phyloP scores from a whole-genome alignment of 306 rosid genomes.

The Alnus glutinosa region DNA sequence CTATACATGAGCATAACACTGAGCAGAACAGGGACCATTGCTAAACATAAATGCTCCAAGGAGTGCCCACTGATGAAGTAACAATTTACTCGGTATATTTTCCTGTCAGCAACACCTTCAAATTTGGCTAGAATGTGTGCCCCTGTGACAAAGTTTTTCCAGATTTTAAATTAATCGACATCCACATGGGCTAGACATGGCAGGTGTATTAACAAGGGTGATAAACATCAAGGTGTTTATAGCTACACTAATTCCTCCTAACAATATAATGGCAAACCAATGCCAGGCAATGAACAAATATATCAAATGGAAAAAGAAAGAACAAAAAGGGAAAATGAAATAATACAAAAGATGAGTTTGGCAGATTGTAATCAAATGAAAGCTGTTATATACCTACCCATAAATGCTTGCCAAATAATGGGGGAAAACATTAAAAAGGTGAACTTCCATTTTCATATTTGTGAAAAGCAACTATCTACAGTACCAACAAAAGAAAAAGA shows the following conservation, averaged over 20 bases:
- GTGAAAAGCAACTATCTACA: neutral
- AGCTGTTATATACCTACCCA: neutral
- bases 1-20: slow-evolving; percentile 61
- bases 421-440: neutral
- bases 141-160: slow-evolving; percentile 39
- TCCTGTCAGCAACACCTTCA: slow-evolving; percentile 58
- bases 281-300: neutral
- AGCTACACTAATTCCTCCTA: slow-evolving; percentile 4
- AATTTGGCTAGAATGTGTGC: slow-evolving; percentile 61
- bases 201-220: neutral
- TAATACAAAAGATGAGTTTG: neutral
- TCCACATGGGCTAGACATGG: neutral
- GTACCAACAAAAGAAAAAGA: neutral
- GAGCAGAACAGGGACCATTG: slow-evolving; percentile 49
- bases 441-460: neutral
- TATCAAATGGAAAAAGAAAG: neutral
- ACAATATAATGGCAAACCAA: slow-evolving; percentile 2
- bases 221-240: neutral
- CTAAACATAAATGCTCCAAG: slow-evolving; percentile 58
- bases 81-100: slow-evolving; percentile 45
- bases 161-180: slow-evolving; percentile 9
- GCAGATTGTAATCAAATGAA: neutral
- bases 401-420: neutral
- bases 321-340: neutral
- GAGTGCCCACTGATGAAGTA: slow-evolving; percentile 64